These are phyloP conservation scores for Epichloe sylvatica DNA, from an alignment of 2,329 filamentous ascomycete genomes.

Conservation along the genomic window DNA sequence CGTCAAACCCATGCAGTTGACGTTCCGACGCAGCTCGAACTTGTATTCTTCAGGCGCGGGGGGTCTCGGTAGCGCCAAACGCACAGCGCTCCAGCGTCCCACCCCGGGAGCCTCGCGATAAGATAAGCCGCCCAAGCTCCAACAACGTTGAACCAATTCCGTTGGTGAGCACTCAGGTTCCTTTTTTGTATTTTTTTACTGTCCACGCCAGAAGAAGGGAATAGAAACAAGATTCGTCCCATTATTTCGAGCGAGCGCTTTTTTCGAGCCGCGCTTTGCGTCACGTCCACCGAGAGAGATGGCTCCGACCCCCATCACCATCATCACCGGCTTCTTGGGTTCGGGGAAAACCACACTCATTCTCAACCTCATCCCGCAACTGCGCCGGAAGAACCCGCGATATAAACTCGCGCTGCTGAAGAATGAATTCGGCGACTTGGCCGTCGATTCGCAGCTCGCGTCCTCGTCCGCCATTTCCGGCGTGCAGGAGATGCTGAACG, in stretches of 20 bases:
- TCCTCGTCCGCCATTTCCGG: conserved; percentile 70
- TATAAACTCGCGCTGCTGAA: conserved; percentile 93
- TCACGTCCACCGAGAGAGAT: conserved; percentile 26
- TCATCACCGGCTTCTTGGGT: conserved; percentile 90
- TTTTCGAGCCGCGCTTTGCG: neutral
- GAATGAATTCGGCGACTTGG: conserved; percentile 94
- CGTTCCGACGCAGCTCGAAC: neutral
- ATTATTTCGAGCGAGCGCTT: neutral
- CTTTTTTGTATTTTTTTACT: neutral
- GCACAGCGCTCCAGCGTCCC: neutral
- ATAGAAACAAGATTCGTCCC: neutral
- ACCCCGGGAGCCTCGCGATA: neutral
- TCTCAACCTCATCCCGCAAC: conserved; percentile 83
- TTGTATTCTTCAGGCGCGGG: neutral
- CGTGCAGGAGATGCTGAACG: conserved; percentile 85
- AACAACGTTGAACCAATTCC: neutral
- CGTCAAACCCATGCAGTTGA: neutral
- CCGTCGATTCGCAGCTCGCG: conserved; percentile 85
- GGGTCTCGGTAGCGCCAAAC: neutral
- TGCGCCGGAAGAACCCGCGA: conserved; percentile 51
- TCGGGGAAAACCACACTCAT: conserved; percentile 95
- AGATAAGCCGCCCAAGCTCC: neutral
- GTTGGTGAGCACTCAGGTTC: neutral
- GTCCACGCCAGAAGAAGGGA: neutral
- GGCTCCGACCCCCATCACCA: conserved; percentile 74